phyloP scores from a whole-genome alignment of 768 basidiomycete species.

The Lanmaoa rubissima region DNA sequence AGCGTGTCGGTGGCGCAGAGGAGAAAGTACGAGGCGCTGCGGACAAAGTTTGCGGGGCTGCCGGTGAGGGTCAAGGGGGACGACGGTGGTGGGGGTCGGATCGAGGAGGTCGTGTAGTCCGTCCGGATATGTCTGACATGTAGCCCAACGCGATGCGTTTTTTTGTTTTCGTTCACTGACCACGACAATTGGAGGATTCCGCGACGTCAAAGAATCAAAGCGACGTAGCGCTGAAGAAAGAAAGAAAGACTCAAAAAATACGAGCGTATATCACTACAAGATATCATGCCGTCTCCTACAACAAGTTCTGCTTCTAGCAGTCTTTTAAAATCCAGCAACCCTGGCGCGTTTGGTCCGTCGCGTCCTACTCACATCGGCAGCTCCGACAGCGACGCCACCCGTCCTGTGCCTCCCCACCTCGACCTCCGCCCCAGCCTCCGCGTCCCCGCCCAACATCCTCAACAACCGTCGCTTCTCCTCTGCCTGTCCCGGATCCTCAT shows the following conservation, averaged over 20 bases:
- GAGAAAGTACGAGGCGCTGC: background rate
- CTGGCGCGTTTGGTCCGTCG: background rate
- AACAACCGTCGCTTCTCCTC: constrained; percentile 59
- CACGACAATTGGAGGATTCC: background rate
- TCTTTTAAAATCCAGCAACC: background rate
- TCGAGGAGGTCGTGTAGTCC: background rate
- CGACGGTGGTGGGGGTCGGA: background rate
- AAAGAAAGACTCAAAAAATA: too few species aligned
- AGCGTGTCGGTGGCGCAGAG: background rate
- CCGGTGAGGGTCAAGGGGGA: background rate
- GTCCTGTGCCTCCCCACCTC: too few species aligned
- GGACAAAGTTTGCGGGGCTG: background rate
- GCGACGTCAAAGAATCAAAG: background rate
- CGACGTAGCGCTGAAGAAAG: too few species aligned
- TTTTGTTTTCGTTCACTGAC: background rate
- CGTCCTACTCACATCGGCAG: background rate
- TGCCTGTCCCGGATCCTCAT: constrained; percentile 65
- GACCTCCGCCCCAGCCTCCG: background rate
- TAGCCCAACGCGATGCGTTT: too few species aligned
- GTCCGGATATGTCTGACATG: background rate
- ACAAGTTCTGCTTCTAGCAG: background rate
- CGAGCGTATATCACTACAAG: background rate
- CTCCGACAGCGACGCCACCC: background rate
- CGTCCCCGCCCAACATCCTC: constrained; percentile 42
- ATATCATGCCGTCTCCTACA: background rate